Evolutionary conservation across 805 yeast species (phyloP).

Genomic region (Yamadazyma takamatsuzukensis): DNA sequence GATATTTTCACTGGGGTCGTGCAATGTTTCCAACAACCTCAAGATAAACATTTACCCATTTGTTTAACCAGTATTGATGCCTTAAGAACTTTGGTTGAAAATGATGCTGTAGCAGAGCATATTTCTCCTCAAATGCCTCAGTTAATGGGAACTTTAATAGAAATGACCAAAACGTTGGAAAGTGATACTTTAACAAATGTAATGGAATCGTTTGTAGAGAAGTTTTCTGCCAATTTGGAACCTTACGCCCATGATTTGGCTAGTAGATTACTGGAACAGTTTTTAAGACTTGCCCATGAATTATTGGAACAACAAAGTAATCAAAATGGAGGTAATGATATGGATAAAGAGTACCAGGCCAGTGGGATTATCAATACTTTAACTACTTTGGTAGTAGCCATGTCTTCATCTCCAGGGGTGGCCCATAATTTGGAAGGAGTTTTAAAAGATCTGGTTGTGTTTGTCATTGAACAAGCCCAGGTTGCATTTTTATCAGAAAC

Average conservation of each 20-base stretch:
- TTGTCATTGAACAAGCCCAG: conserved; percentile 38
- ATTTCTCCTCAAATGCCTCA: conserved; percentile 43
- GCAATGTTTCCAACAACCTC: conserved; percentile 32
- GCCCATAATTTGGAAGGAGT: conserved; percentile 30
- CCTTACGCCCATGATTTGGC: conserved; percentile 42
- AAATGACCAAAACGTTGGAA: conserved; percentile 42
- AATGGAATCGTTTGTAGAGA: conserved; percentile 44
- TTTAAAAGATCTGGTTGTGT: conserved; percentile 30
- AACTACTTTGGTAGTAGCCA: conserved; percentile 40
- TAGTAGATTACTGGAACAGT: conserved; percentile 64
- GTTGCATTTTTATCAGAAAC: conserved; percentile 34
- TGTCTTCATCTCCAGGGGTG: conserved; percentile 39
- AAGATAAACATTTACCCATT: conserved; percentile 44
- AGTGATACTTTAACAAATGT: conserved; percentile 41
- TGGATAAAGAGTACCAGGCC: conserved; percentile 43
- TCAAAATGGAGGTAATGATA: conserved; percentile 16
- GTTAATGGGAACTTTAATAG: conserved; percentile 40
- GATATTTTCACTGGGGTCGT: conserved; percentile 41
- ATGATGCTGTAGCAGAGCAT: conserved; percentile 44
- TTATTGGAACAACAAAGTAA: conserved; percentile 22
- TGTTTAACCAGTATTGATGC: conserved; percentile 53
- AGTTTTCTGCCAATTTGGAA: conserved; percentile 39
- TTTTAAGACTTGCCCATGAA: conserved; percentile 66
- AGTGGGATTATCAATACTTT: conserved; percentile 40
- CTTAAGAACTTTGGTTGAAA: conserved; percentile 41